Evolutionary conservation across 257 asterid genomes (phyloP).

Genomic region (Solanum tarijense): DNA sequence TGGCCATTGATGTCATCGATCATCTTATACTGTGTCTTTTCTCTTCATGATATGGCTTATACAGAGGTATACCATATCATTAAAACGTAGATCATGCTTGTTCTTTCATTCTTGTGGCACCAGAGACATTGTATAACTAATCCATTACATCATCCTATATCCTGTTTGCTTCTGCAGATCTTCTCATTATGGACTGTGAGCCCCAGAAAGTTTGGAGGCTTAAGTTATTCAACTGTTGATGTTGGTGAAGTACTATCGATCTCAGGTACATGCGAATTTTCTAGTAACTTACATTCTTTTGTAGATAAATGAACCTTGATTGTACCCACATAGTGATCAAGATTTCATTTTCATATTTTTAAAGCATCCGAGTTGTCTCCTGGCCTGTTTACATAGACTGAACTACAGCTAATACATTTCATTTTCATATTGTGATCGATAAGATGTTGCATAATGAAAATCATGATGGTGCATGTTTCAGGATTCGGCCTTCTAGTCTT

Average conservation of each 20-base stretch:
- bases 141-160: not conserved
- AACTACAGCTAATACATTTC: not conserved
- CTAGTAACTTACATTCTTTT: not conserved
- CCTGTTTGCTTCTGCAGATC: constrained; percentile 27
- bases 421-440: not conserved
- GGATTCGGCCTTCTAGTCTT: constrained; percentile 63
- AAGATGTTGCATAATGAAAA: not conserved
- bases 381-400: not conserved
- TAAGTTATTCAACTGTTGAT: constrained; percentile 47
- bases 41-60: constrained; percentile 16
- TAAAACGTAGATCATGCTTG: not conserved
- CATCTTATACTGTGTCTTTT: constrained; percentile 8
- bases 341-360: not conserved
- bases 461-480: constrained; percentile 12
- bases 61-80: constrained; percentile 2
- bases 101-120: not conserved
- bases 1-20: constrained; percentile 16
- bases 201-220: constrained; percentile 62
- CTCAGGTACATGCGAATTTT: constrained; percentile 32
- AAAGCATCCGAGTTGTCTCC: not conserved
- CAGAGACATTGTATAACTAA: not conserved
- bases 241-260: constrained; percentile 76
- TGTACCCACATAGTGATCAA: not conserved
- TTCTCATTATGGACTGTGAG: constrained; percentile 90
- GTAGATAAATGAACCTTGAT: not conserved